These are phyloP conservation scores for Saraca asoca DNA, from an alignment of 331 rosid genomes.

Conservation along the genomic window DNA sequence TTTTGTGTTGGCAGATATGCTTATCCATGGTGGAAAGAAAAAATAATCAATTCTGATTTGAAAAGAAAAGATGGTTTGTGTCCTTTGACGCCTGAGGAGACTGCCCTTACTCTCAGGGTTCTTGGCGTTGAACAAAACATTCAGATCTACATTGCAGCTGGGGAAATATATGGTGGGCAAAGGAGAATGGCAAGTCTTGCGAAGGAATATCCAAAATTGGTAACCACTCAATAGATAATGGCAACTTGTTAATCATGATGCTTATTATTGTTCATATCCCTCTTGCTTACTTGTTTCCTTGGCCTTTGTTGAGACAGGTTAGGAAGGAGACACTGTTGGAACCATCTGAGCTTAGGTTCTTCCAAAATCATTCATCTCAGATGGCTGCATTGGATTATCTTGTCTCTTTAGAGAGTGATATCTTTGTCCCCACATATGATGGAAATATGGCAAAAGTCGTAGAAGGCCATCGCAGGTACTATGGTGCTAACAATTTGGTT, in stretches of 20 bases:
- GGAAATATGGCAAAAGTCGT: slow-evolving; percentile 98
- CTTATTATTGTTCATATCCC: slow-evolving; percentile 22
- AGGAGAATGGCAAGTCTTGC: slow-evolving; percentile 71
- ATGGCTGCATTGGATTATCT: slow-evolving; percentile 97
- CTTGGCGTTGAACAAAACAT: slow-evolving; percentile 70
- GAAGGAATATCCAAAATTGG: slow-evolving; percentile 76
- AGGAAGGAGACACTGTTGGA: slow-evolving; percentile 84
- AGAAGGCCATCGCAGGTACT: slow-evolving; percentile 90
- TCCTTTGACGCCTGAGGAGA: slow-evolving; percentile 92
- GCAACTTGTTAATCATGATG: slow-evolving; percentile 11
- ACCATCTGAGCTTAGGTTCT: slow-evolving; percentile 73
- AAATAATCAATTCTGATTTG: slow-evolving; percentile 80
- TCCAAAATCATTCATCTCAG: slow-evolving; percentile 91
- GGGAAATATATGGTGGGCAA: slow-evolving; percentile 88
- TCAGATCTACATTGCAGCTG: slow-evolving; percentile 92
- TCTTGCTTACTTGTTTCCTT: slow-evolving; percentile 29
- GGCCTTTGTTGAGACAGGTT: slow-evolving; percentile 53
- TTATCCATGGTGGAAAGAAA: slow-evolving; percentile 96
- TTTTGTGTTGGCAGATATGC: slow-evolving; percentile 62
- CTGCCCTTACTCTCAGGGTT: slow-evolving; percentile 71
- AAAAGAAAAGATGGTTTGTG: slow-evolving; percentile 91
- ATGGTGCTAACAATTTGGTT: neutral
- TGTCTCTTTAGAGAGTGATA: slow-evolving; percentile 83
- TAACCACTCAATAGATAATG: slow-evolving; percentile 31
- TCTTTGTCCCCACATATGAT: slow-evolving; percentile 87